Base-by-base conservation (phyloP, 179 eudicot genomes). In the Silene vulgaris region DNA sequence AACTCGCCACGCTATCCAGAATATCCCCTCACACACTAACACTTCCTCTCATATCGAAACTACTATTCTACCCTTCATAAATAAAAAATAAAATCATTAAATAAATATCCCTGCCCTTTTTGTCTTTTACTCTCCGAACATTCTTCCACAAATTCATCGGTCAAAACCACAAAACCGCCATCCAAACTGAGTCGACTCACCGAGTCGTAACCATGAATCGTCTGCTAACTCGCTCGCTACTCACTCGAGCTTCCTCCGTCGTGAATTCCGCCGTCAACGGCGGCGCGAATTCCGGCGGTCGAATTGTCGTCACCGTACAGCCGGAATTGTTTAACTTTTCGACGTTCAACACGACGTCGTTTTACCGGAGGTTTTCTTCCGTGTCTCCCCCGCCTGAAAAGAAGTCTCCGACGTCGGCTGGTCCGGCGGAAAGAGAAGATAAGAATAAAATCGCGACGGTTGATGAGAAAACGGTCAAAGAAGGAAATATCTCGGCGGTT, bases 161-260 rank as follows among this genome's bases (percentile, higher is more conserved):
- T 57, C 37, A 54, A 13, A 69, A 60, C 64, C 57, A 9, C 75
- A 26, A 8, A 14, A 37, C 54, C 32, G 19, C 64, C 21, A 19
- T 59, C 63, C 2, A n/a, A 57, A 68, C 72, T 63, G 77, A 68
- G 75, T 21, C 56, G 13, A 20, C 74, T 74, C 76, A 19, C 76
- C 30, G 67, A 80, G 52, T 72, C 29, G 54, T 8, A 3, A 57
- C 56, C 50, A 82, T 82, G 84, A 82, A 78, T 75, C 82, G 84
- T 64, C 28, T 78, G 3, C 30, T 74, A 16, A 21, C 81, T 5
- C 72, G 72, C 3, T 82, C 79, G 23, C 56, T 56, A 7, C 23
- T 78, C 69, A 30, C 40, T 69, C 48, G 72, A 30, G 68, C 54
- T 43, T 28, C 68, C 13, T 20, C 68, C 56, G 35, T 23, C 50